A percentile compares a stretch with the other conserved stretches of the same genome.
These are phyloP conservation scores for Epichloe amarillans DNA, from an alignment of 2,329 filamentous ascomycete genomes.

Conservation along the genomic window DNA sequence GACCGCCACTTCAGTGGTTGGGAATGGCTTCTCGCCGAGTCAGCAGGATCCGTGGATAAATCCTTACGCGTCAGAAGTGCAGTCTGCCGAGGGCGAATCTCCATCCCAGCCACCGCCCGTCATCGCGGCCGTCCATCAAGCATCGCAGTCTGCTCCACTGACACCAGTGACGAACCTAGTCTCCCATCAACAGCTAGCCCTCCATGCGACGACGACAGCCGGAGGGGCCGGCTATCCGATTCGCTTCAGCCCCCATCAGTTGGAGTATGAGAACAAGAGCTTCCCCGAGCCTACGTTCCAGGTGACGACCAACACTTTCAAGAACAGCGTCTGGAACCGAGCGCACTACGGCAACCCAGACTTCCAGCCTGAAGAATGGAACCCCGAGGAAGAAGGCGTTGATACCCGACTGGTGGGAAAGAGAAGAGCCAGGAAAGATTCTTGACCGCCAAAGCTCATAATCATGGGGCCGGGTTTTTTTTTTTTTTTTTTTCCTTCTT, in stretches of 20 bases:
- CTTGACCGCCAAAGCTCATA: conserved; percentile 3
- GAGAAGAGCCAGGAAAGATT: conserved; percentile 13
- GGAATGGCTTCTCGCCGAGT: conserved; percentile 20
- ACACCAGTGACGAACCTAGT: conserved; percentile 8
- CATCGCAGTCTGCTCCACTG: conserved; percentile 20
- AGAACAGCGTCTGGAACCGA: conserved; percentile 53
- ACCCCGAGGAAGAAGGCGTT: conserved; percentile 25
- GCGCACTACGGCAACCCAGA: conserved; percentile 54
- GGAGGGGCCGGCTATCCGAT: conserved; percentile 16
- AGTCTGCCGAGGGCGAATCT: conserved; percentile 10
- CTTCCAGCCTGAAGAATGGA: conserved; percentile 32
- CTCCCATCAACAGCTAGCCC: neutral
- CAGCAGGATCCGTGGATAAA: conserved; percentile 26
- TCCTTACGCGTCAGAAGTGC: conserved; percentile 16
- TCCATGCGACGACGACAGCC: conserved; percentile 2
- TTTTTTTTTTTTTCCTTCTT: neutral
- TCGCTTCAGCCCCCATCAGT: conserved; percentile 36
- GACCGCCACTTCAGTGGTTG: conserved; percentile 12
- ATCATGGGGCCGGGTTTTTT: neutral
- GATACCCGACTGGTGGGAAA: conserved; percentile 17
- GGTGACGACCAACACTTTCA: conserved; percentile 44
- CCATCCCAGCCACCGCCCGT: conserved; percentile 15
- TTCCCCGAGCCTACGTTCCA: conserved; percentile 33
- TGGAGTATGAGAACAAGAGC: conserved; percentile 33
- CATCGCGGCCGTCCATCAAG: conserved; percentile 17